Conservation (phyloP, 2,329 filamentous ascomycete species). For the Coniosporium tulheliwenetii region DNA sequence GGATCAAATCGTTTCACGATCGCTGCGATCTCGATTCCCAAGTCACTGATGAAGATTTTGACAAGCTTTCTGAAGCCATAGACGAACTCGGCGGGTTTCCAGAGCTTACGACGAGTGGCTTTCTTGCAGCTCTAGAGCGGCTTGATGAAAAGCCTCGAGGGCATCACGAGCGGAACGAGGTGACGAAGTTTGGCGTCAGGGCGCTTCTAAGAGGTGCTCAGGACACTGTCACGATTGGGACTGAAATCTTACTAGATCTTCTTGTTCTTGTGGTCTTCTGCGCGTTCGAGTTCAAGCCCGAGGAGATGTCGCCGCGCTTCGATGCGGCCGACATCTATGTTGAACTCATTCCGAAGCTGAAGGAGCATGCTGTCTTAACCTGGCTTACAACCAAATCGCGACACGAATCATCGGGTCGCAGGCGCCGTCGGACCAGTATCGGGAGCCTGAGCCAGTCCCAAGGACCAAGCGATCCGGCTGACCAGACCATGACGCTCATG, state of each 20-base stretch:
- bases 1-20: constrained; percentile 65
- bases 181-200: constrained; percentile 64
- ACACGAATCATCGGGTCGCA: constrained; percentile 30
- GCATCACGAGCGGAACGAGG: constrained; percentile 26
- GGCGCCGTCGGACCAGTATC: neutral
- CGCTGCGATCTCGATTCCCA: constrained; percentile 63
- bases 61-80: constrained; percentile 51
- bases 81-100: constrained; percentile 47
- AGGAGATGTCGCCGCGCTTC: constrained; percentile 52
- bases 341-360: constrained; percentile 54
- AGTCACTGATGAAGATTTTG: constrained; percentile 68
- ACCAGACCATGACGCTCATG: constrained; percentile 23
- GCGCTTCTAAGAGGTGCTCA: constrained; percentile 62
- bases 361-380: constrained; percentile 55
- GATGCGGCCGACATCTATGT: constrained; percentile 48
- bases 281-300: constrained; percentile 64
- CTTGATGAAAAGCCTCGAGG: constrained; percentile 23
- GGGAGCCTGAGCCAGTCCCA: constrained; percentile 14
- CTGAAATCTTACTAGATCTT: constrained; percentile 64
- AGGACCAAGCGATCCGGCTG: constrained; percentile 26
- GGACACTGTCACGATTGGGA: constrained; percentile 59
- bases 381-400: constrained; percentile 39
- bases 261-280: constrained; percentile 74
- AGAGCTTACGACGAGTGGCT: constrained; percentile 31
- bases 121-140: constrained; percentile 34